Base-by-base conservation (phyloP, 192 early-diverging fungal genomes). In the Coemansia sp. region DNA sequence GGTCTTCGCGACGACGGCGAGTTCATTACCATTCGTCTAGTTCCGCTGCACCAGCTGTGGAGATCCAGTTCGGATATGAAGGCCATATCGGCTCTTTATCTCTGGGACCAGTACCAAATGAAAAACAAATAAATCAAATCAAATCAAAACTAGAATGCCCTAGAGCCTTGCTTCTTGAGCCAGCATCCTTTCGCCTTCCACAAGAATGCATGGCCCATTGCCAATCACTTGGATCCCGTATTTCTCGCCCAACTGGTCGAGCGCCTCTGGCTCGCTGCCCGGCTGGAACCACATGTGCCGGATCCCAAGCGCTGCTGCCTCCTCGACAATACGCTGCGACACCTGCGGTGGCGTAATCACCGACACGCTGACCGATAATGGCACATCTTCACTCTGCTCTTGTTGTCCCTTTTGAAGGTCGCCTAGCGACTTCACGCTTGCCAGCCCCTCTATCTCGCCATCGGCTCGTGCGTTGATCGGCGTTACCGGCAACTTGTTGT, bases 1-100 rank as follows among this genome's bases (percentile, higher is more conserved):
- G 93, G 94, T 6, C 77, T 93, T 32, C 76, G 89, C 10, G 87
- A 88, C 9, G 85, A 91, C 42, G 94, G 92, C 15, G 94, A 96
- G 73, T 80, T 74, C 15, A 96, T 96, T 46, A 84, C 88, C 0
- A 62, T 94, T 41, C 76, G 85, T 41, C 57, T 95, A 15, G 88
- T 91, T 1, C 74, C 83, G 10, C 67, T 93, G 39, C 81, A 85
- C 42, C 82, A 92, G 60, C 77, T 90, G 8, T 92, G 89, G 86
- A 80, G 79, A 60, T 47, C 48, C 8, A 87, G 90, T 15, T 82
- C 85, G 0, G 92, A 95, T 65, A 88, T 90, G 69, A 93, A 95
- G 61, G 78, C 90, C 1, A 63, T 89, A 2, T 85, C 89, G 1
- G 88, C 89, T 1, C 45, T 92, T 56, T 84, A 87, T 9, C 82